Conservation (phyloP, 139 green algal genomes). For the Chlorella ohadii region DNA sequence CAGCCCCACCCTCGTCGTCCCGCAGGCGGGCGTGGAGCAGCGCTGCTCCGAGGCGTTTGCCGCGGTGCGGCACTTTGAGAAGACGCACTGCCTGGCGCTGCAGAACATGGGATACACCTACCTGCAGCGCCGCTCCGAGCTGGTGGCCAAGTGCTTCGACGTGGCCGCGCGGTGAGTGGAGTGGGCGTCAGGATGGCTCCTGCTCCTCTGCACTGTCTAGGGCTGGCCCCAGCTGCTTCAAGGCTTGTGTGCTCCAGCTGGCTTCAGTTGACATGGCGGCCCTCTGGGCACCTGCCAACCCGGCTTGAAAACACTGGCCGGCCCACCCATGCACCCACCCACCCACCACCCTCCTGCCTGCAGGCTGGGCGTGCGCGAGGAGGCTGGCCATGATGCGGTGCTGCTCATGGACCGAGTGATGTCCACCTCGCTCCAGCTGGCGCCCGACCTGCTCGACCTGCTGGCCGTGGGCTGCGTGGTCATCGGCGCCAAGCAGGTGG, state of each 20-base stretch:
- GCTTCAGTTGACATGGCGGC: too few relatives aligned
- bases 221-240: too few relatives aligned
- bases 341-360: too few relatives aligned
- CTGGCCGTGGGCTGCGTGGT: constrained; percentile 45
- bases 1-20: constrained; percentile 8
- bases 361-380: constrained; percentile 31
- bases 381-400: constrained; percentile 67
- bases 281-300: too few relatives aligned
- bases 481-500: constrained; percentile 37
- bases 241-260: too few relatives aligned
- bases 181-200: too few relatives aligned
- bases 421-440: constrained; percentile 33
- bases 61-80: constrained; percentile 74
- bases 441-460: constrained; percentile 26
- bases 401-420: constrained; percentile 76
- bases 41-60: constrained; percentile 80
- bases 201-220: too few relatives aligned
- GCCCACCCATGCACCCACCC: too few relatives aligned
- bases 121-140: constrained; percentile 66
- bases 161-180: constrained; percentile 27
- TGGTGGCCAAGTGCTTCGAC: constrained; percentile 61
- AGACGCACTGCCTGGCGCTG: constrained; percentile 56
- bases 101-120: constrained; percentile 75
- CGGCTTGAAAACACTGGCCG: too few relatives aligned
- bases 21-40: constrained; percentile 54